Percentiles rank a stretch among this genome's conserved stretches.
Evolutionary conservation across 148 eudicot genomes (phyloP).

Genomic region (Fagopyrum esculentum): DNA sequence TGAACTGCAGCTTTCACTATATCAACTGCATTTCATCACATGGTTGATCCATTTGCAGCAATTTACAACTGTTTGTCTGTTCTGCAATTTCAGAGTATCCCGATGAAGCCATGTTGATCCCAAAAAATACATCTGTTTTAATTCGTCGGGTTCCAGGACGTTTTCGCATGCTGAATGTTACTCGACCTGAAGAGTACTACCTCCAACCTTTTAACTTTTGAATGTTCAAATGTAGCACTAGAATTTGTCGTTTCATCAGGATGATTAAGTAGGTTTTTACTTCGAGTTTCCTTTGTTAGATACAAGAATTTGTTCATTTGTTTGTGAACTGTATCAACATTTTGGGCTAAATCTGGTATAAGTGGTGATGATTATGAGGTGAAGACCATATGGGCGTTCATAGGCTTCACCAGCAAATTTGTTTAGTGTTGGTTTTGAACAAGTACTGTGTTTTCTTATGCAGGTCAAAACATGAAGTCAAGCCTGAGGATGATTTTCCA

Average conservation of each 20-base stretch:
- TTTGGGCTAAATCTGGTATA: not conserved
- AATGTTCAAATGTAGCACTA: conserved; percentile 5
- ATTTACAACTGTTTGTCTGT: conserved; percentile 40
- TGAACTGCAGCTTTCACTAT: not conserved
- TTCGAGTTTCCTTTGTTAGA: not conserved
- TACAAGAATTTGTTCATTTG: not conserved
- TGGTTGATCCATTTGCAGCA: conserved; percentile 25
- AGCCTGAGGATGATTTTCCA: conserved; percentile 38
- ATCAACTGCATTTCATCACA: conserved; percentile 7
- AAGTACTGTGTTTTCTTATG: not conserved
- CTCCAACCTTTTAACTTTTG: conserved; percentile 31
- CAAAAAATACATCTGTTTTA: conserved; percentile 86
- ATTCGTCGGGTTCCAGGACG: conserved; percentile 85
- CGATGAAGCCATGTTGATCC: conserved; percentile 82
- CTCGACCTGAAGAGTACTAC: conserved; percentile 68
- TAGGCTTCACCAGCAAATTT: not conserved
- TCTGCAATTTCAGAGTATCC: conserved; percentile 83
- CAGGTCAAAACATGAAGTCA: conserved; percentile 26
- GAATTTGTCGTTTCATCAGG: not conserved
- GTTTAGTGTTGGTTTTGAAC: not conserved
- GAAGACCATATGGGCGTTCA: not conserved
- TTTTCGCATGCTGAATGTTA: conserved; percentile 70
- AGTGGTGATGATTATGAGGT: not conserved
- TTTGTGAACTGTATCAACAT: not conserved
- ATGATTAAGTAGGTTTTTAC: not conserved